Evolutionary conservation across 2,329 filamentous ascomycete genomes (phyloP), one percentile per base, ranked within the genome.

Genomic region (Cladosporium sphaerospermum): DNA sequence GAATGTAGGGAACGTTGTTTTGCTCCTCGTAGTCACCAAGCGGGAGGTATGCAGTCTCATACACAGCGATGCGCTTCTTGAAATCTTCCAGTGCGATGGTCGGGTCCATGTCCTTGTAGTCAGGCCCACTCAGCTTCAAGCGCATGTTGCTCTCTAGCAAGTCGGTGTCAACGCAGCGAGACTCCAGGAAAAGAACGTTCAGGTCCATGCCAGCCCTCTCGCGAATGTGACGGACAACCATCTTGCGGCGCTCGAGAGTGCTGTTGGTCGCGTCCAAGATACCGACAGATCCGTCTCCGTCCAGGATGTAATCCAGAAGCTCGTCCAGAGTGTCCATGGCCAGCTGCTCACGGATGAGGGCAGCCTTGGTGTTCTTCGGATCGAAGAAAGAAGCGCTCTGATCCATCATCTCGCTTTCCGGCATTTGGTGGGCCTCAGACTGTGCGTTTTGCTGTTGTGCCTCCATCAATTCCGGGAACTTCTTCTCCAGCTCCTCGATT

Each of bases 221-320:
- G 62, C 88, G 87, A 64, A 97, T 89, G 60, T 83, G 86, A 56
- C 92, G 81, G 62, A 68, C 66, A 52, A 99, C 81, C 23, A 87
- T 79, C 70, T 92, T 85, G 46, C 93, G 83, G 36, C 93, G 85
- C 58, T 89, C 81, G 46, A 95, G 79, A 0, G 93, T 99, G 73
- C 91, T 96, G 74, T 99, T 99, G 7, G 93, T 99, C 7, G 93
- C 93, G 71, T 99, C 93, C 10, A 99, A 81, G 58, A 99, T 97
- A 36, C 93, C 93, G 9, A 97, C 89, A 31, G 90, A 88, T 44
- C 93, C 93, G 28, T 86, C 89, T 51, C 84, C 78, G 19, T 84
- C 77, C 33, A 97, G 76, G 9, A 99, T 83, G 68, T 95, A 99
- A 62, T 96, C 86, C 44, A 99, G 73, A 8, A 97, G 77, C 66